Evolutionary conservation across 805 yeast species (phyloP).

Genomic region (Ogataea degrootiae): DNA sequence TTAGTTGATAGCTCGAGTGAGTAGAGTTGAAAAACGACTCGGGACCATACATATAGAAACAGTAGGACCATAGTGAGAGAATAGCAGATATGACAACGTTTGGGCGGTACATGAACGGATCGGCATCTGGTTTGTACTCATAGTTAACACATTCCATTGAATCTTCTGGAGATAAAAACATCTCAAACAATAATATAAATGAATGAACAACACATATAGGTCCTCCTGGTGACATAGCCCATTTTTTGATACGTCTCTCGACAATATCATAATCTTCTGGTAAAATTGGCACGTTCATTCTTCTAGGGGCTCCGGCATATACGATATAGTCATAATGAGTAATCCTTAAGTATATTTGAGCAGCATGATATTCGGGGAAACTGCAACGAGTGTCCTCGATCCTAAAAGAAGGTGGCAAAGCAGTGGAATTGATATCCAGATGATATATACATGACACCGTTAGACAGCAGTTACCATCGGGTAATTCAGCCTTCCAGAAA

Average conservation of each 20-base stretch:
- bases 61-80: constrained; percentile 44
- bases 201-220: constrained; percentile 50
- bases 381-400: constrained; percentile 39
- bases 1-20: not conserved
- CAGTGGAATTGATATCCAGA: constrained; percentile 2
- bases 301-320: constrained; percentile 71
- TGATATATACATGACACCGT: constrained; percentile 13
- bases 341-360: constrained; percentile 58
- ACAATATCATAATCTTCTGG: constrained; percentile 47
- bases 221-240: constrained; percentile 43
- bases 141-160: constrained; percentile 14
- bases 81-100: constrained; percentile 34
- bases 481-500: constrained; percentile 47
- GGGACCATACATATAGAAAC: constrained; percentile 43
- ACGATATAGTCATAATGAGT: constrained; percentile 72
- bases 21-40: constrained; percentile 34
- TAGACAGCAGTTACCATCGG: constrained; percentile 18
- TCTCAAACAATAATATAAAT: constrained; percentile 50
- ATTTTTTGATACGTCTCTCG: constrained; percentile 40
- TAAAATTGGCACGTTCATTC: constrained; percentile 60
- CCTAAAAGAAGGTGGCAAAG: constrained; percentile 7
- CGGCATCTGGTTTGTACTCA: constrained; percentile 32
- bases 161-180: constrained; percentile 36
- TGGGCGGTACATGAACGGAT: constrained; percentile 28
- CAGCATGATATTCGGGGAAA: constrained; percentile 62